Percentiles rank a stretch among this genome's conserved stretches.
Evolutionary conservation across 257 asterid species (phyloP).

Genomic region (Solanum tarijense): DNA sequence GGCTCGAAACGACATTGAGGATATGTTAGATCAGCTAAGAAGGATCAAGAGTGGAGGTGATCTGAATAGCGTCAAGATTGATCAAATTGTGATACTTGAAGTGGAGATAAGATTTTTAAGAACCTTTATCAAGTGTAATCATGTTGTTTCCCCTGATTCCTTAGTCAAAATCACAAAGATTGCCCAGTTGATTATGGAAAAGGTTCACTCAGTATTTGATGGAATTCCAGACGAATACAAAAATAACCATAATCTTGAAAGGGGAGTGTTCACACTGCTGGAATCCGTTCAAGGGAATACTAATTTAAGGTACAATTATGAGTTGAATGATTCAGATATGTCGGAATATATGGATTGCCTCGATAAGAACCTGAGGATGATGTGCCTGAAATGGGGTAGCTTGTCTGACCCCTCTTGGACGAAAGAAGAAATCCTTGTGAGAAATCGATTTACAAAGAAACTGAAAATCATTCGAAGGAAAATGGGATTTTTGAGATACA

Average conservation of each 20-base stretch:
- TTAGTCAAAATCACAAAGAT: background rate
- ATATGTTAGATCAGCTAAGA: background rate
- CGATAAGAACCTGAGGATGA: background rate
- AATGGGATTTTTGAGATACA: background rate
- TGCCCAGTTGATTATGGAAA: background rate
- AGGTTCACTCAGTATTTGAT: background rate
- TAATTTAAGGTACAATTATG: background rate
- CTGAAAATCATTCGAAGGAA: background rate
- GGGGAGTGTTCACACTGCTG: background rate
- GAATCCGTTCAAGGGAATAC: background rate
- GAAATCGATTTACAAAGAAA: too few relatives aligned
- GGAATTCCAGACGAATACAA: background rate
- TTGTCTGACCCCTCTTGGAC: too few relatives aligned
- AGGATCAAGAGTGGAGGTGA: background rate
- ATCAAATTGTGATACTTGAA: background rate
- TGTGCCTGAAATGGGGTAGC: too few relatives aligned
- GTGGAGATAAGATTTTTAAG: background rate
- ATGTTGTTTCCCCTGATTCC: background rate
- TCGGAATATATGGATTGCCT: background rate
- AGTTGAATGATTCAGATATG: background rate
- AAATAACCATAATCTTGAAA: background rate
- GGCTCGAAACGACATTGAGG: background rate
- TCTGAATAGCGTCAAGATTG: background rate
- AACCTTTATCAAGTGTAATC: background rate
- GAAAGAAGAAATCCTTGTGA: too few relatives aligned